These are phyloP conservation scores for Leccinum angustisporum DNA, from an alignment of 1,284 basidiomycete genomes.

Conservation along the genomic window DNA sequence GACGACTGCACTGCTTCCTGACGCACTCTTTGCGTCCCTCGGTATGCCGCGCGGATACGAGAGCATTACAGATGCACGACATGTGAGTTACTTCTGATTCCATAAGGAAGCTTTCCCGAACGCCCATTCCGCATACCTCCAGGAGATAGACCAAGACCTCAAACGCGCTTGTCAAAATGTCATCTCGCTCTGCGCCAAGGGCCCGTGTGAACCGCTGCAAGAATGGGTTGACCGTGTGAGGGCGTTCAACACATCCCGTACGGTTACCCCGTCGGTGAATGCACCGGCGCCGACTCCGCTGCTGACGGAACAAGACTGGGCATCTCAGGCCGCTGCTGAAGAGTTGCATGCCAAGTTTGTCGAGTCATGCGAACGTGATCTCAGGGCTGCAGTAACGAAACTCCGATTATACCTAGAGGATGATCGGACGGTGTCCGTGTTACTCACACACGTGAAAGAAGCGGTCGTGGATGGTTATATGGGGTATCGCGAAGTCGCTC, in stretches of 20 bases:
- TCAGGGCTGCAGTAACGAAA: constrained; percentile 53
- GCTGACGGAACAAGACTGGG: constrained; percentile 40
- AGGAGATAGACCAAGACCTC: constrained; percentile 85
- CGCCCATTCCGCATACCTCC: constrained; percentile 1
- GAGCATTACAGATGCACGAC: constrained; percentile 59
- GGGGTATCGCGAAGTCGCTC: constrained; percentile 57
- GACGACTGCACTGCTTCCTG: constrained; percentile 72
- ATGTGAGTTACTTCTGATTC: constrained; percentile 47
- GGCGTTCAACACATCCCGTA: constrained; percentile 29
- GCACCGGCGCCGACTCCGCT: constrained; percentile 20
- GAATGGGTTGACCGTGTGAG: constrained; percentile 58
- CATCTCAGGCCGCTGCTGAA: constrained; percentile 48
- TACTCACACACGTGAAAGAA: constrained; percentile 75
- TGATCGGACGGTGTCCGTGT: constrained; percentile 70
- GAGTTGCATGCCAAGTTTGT: constrained; percentile 56
- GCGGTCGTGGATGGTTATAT: constrained; percentile 74
- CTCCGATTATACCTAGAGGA: constrained; percentile 79
- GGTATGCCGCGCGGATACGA: constrained; percentile 58
- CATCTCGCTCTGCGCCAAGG: constrained; percentile 62
- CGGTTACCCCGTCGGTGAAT: constrained; percentile 11
- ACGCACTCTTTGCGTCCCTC: constrained; percentile 64
- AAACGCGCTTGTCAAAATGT: constrained; percentile 81
- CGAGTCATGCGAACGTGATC: constrained; percentile 50
- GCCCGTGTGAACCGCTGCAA: constrained; percentile 53
- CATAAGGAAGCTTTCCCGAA: not conserved